A percentile compares a stretch with the other conserved stretches of the same genome.
These are phyloP conservation scores for Nicotiana rustica DNA, from an alignment of 305 asterid genomes.

Conservation along the genomic window DNA sequence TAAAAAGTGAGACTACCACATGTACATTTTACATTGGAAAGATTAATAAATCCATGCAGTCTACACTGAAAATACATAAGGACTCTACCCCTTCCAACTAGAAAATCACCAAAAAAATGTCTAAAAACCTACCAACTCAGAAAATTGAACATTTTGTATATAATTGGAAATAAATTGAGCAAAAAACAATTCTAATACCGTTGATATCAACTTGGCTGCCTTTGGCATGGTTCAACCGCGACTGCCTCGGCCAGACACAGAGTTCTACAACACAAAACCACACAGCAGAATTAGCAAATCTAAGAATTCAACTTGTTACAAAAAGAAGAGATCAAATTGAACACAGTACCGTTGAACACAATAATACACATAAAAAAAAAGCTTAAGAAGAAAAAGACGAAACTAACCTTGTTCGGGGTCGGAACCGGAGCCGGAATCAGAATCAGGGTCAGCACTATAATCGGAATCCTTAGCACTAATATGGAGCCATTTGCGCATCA, in stretches of 20 bases:
- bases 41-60: background rate
- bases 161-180: slow-evolving; percentile 18
- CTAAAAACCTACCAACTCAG: background rate
- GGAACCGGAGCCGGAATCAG: slow-evolving; percentile 46
- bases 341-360: background rate
- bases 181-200: slow-evolving; percentile 51
- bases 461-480: slow-evolving; percentile 58
- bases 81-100: no score
- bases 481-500: slow-evolving; percentile 85
- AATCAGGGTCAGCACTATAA: slow-evolving; percentile 78
- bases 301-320: background rate
- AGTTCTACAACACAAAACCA: slow-evolving; percentile 45
- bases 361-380: background rate
- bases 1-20: slow-evolving; percentile 16
- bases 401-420: slow-evolving; percentile 68
- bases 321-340: background rate
- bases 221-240: slow-evolving; percentile 59
- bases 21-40: background rate
- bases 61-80: background rate
- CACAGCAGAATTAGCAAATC: background rate
- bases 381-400: background rate
- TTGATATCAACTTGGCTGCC: slow-evolving; percentile 50
- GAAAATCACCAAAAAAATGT: background rate
- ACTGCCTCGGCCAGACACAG: slow-evolving; percentile 54
- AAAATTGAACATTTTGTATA: background rate